A percentile compares a stretch with the other conserved stretches of the same genome.
Evolutionary conservation across 352 stramenopile genomes (phyloP).

Genomic region (Phytophthora hibernalis): DNA sequence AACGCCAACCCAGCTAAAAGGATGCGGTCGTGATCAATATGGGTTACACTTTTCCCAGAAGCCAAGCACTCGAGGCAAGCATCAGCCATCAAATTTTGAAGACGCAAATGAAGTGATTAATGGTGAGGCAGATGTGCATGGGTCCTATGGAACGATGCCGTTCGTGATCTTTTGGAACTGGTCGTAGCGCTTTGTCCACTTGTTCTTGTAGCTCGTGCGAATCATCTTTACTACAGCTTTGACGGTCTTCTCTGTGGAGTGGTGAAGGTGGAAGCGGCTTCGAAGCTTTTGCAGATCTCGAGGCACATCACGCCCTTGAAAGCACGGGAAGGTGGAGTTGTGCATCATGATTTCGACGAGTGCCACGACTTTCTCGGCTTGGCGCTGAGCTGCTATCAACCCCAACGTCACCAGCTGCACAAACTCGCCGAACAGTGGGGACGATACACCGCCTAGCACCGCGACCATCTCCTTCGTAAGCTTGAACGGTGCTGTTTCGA

Average conservation of each 20-base stretch:
- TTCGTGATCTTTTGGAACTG: constrained; percentile 94
- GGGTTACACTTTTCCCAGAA: background rate
- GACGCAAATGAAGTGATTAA: constrained; percentile 29
- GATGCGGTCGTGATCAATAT: constrained; percentile 44
- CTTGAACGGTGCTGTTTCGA: constrained; percentile 96
- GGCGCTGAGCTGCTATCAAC: constrained; percentile 61
- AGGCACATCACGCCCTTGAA: constrained; percentile 89
- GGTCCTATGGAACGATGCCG: constrained; percentile 73
- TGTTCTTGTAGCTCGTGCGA: constrained; percentile 93
- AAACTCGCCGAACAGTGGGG: constrained; percentile 73
- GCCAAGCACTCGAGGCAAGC: background rate
- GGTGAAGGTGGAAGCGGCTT: constrained; percentile 66
- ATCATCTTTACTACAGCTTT: constrained; percentile 89
- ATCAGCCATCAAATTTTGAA: constrained; percentile 6
- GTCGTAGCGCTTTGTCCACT: constrained; percentile 94
- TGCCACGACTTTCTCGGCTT: constrained; percentile 68
- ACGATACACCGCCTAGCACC: constrained; percentile 82
- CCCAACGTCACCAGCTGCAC: constrained; percentile 66
- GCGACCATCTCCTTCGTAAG: constrained; percentile 95
- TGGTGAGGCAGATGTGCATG: constrained; percentile 2
- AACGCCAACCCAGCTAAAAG: constrained; percentile 41
- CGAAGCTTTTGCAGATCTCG: constrained; percentile 80
- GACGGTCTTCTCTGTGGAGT: constrained; percentile 69
- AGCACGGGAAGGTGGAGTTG: constrained; percentile 83
- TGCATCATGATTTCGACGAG: constrained; percentile 87